Percentiles rank a stretch among this genome's conserved stretches.
Conservation (phyloP, 768 basidiomycete species). For the Ramaria sp. region DNA sequence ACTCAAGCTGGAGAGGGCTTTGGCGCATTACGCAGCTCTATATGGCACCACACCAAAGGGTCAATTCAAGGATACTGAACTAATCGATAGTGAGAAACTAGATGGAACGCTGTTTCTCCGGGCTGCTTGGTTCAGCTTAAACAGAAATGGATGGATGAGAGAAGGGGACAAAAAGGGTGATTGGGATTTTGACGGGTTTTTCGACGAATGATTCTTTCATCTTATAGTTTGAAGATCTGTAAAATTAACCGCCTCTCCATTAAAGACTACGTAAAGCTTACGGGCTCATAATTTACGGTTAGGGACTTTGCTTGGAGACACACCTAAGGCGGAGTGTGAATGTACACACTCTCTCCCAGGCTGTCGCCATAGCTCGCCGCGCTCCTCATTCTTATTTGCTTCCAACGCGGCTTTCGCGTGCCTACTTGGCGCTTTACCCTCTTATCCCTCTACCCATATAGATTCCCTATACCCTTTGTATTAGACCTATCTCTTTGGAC, state of each 20-base stretch:
- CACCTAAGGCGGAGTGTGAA: conserved; percentile 2
- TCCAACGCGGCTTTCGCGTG: conserved; percentile 5
- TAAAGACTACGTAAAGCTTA: too few relatives aligned
- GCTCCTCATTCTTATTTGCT: background rate
- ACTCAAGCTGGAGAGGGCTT: conserved; percentile 32
- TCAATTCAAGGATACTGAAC: conserved; percentile 17
- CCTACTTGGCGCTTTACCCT: background rate
- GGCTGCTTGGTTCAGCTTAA: conserved; percentile 39
- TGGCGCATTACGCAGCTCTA: conserved; percentile 32
- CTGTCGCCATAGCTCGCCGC: conserved; percentile 3
- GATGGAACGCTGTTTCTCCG: conserved; percentile 60
- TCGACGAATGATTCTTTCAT: conserved; percentile 5
- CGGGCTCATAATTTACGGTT: too few relatives aligned
- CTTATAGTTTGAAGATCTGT: too few relatives aligned
- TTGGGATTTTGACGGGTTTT: conserved; percentile 22
- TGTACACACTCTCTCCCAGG: too few relatives aligned
- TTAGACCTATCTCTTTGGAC: background rate
- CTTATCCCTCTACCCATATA: background rate
- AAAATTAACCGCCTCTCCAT: too few relatives aligned
- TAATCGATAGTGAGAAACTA: conserved; percentile 38
- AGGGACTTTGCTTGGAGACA: too few relatives aligned
- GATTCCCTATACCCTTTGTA: background rate
- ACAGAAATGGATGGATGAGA: conserved; percentile 29
- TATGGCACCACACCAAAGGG: conserved; percentile 26
- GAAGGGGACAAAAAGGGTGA: conserved; percentile 22